These are phyloP conservation scores for Helicosporidium sp. DNA, from an alignment of 139 green algal genomes.

Conservation along the genomic window DNA sequence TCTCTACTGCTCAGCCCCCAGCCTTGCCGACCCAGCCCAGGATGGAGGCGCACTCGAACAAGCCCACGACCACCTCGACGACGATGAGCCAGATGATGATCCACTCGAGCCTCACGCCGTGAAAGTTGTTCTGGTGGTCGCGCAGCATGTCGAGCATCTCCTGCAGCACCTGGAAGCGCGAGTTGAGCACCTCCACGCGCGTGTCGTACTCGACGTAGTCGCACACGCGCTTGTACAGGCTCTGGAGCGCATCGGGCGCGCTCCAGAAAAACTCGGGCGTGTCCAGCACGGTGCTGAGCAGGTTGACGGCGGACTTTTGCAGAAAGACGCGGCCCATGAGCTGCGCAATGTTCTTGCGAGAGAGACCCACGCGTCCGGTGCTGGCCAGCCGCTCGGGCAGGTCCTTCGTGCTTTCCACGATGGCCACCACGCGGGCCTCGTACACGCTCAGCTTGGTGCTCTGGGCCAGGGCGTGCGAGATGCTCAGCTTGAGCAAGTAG, in stretches of 20 bases:
- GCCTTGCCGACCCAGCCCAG: slow-evolving; percentile 15
- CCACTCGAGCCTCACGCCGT: slow-evolving; percentile 42
- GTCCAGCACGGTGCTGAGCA: slow-evolving; percentile 42
- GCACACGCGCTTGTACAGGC: slow-evolving; percentile 46
- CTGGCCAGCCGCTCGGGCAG: slow-evolving; percentile 29
- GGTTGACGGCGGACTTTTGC: slow-evolving; percentile 40
- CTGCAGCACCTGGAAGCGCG: slow-evolving; percentile 39
- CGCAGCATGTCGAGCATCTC: slow-evolving; percentile 63
- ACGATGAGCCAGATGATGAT: slow-evolving; percentile 36
- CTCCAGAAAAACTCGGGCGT: slow-evolving; percentile 54
- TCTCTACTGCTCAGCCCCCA: not conserved
- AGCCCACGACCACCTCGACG: slow-evolving; percentile 29
- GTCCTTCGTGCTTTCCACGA: slow-evolving; percentile 50
- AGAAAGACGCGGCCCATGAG: slow-evolving; percentile 60
- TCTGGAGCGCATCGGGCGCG: slow-evolving; percentile 46
- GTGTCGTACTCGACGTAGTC: slow-evolving; percentile 52
- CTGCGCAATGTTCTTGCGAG: slow-evolving; percentile 41
- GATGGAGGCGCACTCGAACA: slow-evolving; percentile 34
- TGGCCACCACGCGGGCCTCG: slow-evolving; percentile 50
- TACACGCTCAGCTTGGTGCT: slow-evolving; percentile 66
- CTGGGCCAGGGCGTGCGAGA: slow-evolving; percentile 30
- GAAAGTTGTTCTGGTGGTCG: slow-evolving; percentile 39
- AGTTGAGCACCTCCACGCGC: slow-evolving; percentile 37
- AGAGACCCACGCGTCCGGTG: slow-evolving; percentile 11
- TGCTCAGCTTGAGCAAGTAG: slow-evolving; percentile 37